These are phyloP conservation scores for Aspergillus sp. DNA, from an alignment of 2,329 filamentous ascomycete species.

Conservation along the genomic window DNA sequence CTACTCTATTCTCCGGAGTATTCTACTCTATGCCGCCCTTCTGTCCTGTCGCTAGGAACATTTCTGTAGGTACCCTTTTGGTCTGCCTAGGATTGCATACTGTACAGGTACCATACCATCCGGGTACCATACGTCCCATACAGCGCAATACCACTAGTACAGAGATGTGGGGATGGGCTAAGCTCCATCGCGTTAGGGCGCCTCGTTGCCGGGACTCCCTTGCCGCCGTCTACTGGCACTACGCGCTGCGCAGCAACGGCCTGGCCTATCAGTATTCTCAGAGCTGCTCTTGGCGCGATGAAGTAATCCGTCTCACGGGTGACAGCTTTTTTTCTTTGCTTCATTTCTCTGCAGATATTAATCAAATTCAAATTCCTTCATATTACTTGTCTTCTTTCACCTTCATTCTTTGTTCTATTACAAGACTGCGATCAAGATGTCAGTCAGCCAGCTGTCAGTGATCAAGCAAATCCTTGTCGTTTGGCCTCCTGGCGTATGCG, in stretches of 20 bases:
- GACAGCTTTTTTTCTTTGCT: neutral
- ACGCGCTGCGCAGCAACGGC: constrained; percentile 11
- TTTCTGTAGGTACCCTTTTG: neutral
- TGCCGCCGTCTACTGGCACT: constrained; percentile 21
- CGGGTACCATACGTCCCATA: constrained; percentile 5
- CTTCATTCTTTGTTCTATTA: neutral
- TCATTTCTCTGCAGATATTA: neutral
- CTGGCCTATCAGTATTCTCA: neutral
- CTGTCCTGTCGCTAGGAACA: neutral
- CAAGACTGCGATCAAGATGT: neutral
- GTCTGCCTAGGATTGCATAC: neutral
- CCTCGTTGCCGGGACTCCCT: constrained; percentile 33
- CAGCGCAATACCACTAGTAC: constrained; percentile 9
- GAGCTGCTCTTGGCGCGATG: neutral
- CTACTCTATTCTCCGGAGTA: too few relatives aligned
- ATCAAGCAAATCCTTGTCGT: too few relatives aligned
- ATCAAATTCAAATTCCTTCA: neutral
- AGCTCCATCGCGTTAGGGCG: neutral
- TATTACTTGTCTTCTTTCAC: neutral
- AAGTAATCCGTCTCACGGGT: neutral
- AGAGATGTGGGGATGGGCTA: constrained; percentile 3
- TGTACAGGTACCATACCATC: neutral
- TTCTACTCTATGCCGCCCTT: too few relatives aligned
- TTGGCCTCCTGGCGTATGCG: too few relatives aligned
- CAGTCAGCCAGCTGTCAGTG: too few relatives aligned